Conservation (phyloP, 2,329 filamentous ascomycete genomes). For the Curvularia hawaiiensis region DNA sequence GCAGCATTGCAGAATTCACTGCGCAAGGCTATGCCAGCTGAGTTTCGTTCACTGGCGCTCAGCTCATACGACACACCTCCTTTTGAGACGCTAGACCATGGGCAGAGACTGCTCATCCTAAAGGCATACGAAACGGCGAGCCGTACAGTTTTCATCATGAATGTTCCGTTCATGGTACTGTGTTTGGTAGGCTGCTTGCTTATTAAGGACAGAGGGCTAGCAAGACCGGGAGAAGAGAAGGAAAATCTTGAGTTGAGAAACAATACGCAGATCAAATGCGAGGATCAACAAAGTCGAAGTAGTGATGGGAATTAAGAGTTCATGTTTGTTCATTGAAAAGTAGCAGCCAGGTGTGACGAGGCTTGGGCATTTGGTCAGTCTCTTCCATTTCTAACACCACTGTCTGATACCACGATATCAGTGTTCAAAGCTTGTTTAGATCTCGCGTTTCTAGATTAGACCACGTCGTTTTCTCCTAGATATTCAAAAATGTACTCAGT, state of each 20-base stretch:
- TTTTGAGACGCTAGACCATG: constrained; percentile 13
- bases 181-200: constrained; percentile 59
- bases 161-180: constrained; percentile 59
- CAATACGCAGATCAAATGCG: not conserved
- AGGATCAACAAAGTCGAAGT: not conserved
- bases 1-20: constrained; percentile 26
- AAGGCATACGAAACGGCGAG: constrained; percentile 61
- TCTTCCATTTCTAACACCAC: not conserved
- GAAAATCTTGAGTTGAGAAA: not conserved
- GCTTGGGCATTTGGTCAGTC: not conserved
- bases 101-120: constrained; percentile 46
- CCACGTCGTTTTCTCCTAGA: not conserved
- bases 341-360: not conserved
- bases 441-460: not conserved
- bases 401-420: not conserved
- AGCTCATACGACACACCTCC: constrained; percentile 21
- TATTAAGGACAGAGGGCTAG: constrained; percentile 56
- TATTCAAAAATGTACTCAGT: not conserved
- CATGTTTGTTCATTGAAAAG: not conserved
- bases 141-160: constrained; percentile 61
- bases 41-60: constrained; percentile 16
- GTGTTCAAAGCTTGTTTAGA: not conserved
- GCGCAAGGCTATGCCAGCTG: constrained; percentile 18
- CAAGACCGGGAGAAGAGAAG: constrained; percentile 30
- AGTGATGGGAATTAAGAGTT: not conserved